Conservation (phyloP, 1,284 basidiomycete species). For the Fomitopsis pinicola region DNA sequence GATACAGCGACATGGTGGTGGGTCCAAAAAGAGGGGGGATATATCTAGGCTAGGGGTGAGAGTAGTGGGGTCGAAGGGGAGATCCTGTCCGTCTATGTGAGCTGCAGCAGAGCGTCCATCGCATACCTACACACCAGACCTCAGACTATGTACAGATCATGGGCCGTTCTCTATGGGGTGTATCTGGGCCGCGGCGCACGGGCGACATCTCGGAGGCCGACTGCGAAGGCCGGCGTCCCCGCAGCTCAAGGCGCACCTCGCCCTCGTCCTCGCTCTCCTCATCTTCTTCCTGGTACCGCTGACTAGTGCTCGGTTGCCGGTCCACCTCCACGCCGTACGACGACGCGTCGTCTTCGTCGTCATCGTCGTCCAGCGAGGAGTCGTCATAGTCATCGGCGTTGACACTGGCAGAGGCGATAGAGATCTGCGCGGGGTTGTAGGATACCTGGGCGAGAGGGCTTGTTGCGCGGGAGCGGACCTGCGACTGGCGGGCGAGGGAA, state of each 20-base stretch:
- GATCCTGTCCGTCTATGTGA: constrained; percentile 18
- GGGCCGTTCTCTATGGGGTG: constrained; percentile 16
- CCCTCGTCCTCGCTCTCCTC: constrained; percentile 25
- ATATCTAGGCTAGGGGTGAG: constrained; percentile 4
- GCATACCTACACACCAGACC: constrained; percentile 5
- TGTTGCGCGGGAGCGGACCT: constrained; percentile 28
- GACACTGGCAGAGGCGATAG: constrained; percentile 20
- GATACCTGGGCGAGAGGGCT: constrained; percentile 37
- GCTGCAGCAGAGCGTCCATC: constrained; percentile 15
- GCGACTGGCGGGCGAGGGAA: constrained; percentile 8
- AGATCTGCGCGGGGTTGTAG: constrained; percentile 20
- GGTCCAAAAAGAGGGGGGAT: not conserved
- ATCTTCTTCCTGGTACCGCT: constrained; percentile 34
- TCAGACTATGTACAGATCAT: constrained; percentile 21
- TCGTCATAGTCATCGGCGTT: constrained; percentile 18
- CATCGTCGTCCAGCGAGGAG: constrained; percentile 12
- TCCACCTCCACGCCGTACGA: constrained; percentile 14
- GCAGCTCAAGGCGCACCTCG: constrained; percentile 25
- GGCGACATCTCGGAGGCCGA: constrained; percentile 19
- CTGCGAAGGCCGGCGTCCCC: constrained; percentile 24
- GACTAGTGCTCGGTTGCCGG: constrained; percentile 27
- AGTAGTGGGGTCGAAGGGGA: constrained; percentile 1
- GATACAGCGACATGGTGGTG: constrained; percentile 1
- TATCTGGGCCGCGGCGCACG: constrained; percentile 14
- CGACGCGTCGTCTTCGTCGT: not conserved